A percentile compares a stretch with the other conserved stretches of the same genome.
Evolutionary conservation across 306 rosid species (phyloP).

Genomic region (Sindora glabra): DNA sequence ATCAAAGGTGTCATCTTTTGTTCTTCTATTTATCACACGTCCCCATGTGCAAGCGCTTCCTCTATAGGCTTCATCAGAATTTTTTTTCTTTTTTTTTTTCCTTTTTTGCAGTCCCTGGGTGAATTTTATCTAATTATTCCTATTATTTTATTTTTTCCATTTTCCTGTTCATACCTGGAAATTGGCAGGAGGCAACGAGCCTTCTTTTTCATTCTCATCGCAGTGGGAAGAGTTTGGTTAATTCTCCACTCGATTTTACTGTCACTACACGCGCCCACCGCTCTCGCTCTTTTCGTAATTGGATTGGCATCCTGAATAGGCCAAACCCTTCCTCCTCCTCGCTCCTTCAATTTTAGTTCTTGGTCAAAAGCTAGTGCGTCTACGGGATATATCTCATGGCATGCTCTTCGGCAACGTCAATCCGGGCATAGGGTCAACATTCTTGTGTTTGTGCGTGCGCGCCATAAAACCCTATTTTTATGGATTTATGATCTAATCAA

Average conservation of each 20-base stretch:
- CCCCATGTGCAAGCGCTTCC: background rate
- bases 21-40: background rate
- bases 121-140: background rate
- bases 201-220: too few species aligned
- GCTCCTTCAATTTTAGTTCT: background rate
- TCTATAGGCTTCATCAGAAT: background rate
- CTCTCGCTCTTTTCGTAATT: background rate
- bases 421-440: too few species aligned
- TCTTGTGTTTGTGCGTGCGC: too few species aligned
- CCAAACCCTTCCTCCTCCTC: background rate
- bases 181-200: too few species aligned
- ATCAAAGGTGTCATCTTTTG: too few species aligned
- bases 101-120: background rate
- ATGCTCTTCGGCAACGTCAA: too few species aligned
- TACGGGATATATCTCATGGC: background rate
- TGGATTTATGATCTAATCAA: conserved; percentile 24
- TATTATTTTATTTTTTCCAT: background rate
- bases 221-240: too few species aligned
- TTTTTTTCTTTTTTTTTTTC: background rate
- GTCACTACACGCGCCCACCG: conserved; percentile 4
- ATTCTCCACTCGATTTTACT: conserved; percentile 10
- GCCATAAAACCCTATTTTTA: too few species aligned
- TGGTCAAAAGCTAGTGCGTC: background rate
- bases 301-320: background rate
- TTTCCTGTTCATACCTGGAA: too few species aligned